Evolutionary conservation across 2,329 filamentous ascomycete species (phyloP).

Genomic region (Camillea tinctor): DNA sequence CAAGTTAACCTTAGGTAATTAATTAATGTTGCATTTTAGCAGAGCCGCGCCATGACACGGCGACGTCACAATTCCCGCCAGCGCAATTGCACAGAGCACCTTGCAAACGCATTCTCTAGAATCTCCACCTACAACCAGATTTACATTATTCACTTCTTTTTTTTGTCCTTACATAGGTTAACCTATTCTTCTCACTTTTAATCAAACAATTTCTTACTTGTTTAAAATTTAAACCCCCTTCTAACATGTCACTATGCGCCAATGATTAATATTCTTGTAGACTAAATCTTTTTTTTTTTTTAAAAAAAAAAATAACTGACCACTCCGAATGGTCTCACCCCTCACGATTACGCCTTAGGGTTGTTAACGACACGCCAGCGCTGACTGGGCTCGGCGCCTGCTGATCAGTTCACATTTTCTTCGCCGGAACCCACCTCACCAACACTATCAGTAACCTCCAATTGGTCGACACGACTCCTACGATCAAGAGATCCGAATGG

Average conservation of each 20-base stretch:
- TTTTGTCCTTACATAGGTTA: background rate
- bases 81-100: background rate
- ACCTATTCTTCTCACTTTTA: background rate
- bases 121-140: background rate
- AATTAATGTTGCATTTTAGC: background rate
- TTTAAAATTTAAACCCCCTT: background rate
- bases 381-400: background rate
- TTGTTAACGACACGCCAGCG: background rate
- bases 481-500: constrained; percentile 18
- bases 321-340: background rate
- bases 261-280: background rate
- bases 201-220: background rate
- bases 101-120: background rate
- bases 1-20: background rate
- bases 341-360: background rate
- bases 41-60: background rate
- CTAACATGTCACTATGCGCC: background rate
- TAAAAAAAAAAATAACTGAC: background rate
- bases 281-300: too few species aligned
- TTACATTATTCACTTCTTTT: background rate
- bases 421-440: background rate
- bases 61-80: background rate
- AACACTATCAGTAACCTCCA: background rate
- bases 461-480: background rate
- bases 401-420: background rate